Conservation (phyloP, 2,329 filamentous ascomycete genomes). For the Aspergillus sp. region DNA sequence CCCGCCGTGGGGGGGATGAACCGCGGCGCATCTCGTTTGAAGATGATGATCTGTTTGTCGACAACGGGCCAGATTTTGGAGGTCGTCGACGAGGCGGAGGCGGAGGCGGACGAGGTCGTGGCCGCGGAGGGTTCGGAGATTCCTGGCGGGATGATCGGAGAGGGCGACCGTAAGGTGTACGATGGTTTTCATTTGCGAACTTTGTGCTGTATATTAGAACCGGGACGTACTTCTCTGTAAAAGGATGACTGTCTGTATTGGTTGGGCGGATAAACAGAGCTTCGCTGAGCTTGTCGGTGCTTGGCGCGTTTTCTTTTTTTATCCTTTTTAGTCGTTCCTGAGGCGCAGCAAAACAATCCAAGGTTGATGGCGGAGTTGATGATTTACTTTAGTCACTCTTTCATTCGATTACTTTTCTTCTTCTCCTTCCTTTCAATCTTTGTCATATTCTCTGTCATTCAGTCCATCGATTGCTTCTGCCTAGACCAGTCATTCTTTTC, state of each 20-base stretch:
- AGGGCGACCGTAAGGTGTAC: slow-evolving; percentile 9
- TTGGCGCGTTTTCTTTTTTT: not conserved
- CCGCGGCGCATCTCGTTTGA: slow-evolving; percentile 74
- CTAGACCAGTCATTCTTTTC: not conserved
- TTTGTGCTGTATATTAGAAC: not conserved
- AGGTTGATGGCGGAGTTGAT: too few relatives aligned
- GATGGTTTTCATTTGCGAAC: not conserved
- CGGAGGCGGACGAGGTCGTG: slow-evolving; percentile 24
- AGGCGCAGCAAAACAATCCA: not conserved
- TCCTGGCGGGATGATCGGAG: slow-evolving; percentile 15
- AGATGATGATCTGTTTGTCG: slow-evolving; percentile 63
- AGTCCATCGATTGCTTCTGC: not conserved
- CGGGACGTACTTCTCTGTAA: too few relatives aligned
- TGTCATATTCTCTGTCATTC: not conserved
- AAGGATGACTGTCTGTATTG: not conserved
- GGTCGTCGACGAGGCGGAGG: slow-evolving; percentile 14
- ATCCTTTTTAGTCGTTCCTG: not conserved
- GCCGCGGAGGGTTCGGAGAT: slow-evolving; percentile 25
- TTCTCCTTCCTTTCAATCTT: not conserved
- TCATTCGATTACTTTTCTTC: not conserved
- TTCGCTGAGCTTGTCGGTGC: not conserved
- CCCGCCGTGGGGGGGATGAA: slow-evolving; percentile 47
- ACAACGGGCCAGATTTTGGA: slow-evolving; percentile 64
- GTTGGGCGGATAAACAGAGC: not conserved
- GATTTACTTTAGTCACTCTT: not conserved